These are phyloP conservation scores for Erysimum pusillum DNA, from an alignment of 441 rosid species.

Conservation along the genomic window DNA sequence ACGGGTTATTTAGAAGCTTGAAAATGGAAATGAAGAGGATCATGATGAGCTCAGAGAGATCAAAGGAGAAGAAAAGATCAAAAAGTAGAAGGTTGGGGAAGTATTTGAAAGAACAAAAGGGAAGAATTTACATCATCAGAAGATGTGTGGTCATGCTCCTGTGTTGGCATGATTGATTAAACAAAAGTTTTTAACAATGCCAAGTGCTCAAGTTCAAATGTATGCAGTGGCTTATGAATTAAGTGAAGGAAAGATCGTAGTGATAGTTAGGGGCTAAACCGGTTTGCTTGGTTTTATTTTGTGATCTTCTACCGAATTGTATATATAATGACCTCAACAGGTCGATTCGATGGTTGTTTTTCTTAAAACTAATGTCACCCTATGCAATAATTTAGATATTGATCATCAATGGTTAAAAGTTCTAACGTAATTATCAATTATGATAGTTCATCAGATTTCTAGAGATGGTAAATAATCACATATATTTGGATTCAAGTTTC, in stretches of 20 bases:
- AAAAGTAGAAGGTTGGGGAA: slow-evolving; percentile 58
- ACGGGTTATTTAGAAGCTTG: slow-evolving; percentile 11
- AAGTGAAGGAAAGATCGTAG: slow-evolving; percentile 25
- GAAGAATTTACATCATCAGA: slow-evolving; percentile 71
- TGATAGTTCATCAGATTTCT: slow-evolving; percentile 1
- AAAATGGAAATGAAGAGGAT: slow-evolving; percentile 41
- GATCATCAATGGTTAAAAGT: background rate
- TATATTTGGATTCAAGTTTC: slow-evolving; percentile 6
- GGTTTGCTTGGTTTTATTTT: slow-evolving; percentile 22
- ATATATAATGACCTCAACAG: slow-evolving; percentile 17
- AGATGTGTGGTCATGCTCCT: slow-evolving; percentile 77
- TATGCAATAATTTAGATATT: background rate
- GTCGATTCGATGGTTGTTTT: slow-evolving; percentile 12
- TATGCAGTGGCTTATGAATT: slow-evolving; percentile 8
- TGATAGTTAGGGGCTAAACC: background rate
- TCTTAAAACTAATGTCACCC: background rate
- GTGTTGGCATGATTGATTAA: slow-evolving; percentile 65
- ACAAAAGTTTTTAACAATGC: too few species aligned
- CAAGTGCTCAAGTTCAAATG: slow-evolving; percentile 26
- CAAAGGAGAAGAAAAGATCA: slow-evolving; percentile 47
- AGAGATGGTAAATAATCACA: slow-evolving; percentile 8
- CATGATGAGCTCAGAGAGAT: slow-evolving; percentile 40
- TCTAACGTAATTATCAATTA: background rate
- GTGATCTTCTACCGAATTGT: slow-evolving; percentile 30
- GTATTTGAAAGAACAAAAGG: slow-evolving; percentile 67